Evolutionary conservation across 2,329 filamentous ascomycete genomes (phyloP).

Genomic region (Nannizziopsis arthrosporioides): DNA sequence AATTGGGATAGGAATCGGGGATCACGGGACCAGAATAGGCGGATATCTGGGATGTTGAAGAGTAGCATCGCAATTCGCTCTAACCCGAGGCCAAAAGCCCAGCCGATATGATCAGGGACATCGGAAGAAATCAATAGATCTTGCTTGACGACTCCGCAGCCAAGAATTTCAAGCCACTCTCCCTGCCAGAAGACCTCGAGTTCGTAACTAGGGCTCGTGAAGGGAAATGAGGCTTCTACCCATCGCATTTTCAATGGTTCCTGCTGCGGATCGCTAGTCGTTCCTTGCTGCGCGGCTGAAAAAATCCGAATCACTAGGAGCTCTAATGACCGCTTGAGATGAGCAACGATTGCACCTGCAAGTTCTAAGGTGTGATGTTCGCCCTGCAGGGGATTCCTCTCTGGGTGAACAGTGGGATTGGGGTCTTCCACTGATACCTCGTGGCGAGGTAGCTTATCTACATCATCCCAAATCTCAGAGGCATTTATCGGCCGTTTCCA

Average conservation of each 20-base stretch:
- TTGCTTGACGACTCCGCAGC: conserved; percentile 84
- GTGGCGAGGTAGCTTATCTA: conserved; percentile 61
- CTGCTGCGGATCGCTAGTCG: conserved; percentile 39
- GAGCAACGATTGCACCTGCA: conserved; percentile 67
- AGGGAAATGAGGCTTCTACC: conserved; percentile 96
- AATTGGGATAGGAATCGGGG: conserved; percentile 81
- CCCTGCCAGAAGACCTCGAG: conserved; percentile 89
- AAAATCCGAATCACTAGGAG: conserved; percentile 85
- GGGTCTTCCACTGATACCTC: conserved; percentile 69
- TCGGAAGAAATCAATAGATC: conserved; percentile 65
- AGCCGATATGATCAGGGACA: conserved; percentile 64
- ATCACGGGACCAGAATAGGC: conserved; percentile 89
- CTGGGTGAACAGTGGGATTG: conserved; percentile 62
- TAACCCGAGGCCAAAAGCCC: conserved; percentile 90
- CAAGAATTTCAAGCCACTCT: conserved; percentile 90
- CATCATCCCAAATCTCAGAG: conserved; percentile 55
- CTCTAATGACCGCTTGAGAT: conserved; percentile 82
- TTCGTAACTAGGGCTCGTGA: conserved; percentile 92
- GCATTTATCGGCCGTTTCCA: conserved; percentile 61
- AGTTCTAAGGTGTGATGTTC: conserved; percentile 61
- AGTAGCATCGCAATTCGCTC: conserved; percentile 96
- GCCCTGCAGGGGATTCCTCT: conserved; percentile 72
- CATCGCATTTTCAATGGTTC: conserved; percentile 79
- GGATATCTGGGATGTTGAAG: conserved; percentile 91
- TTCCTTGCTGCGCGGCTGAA: conserved; percentile 53